These are phyloP conservation scores for Hypoxylon sp. DNA, from an alignment of 2,329 filamentous ascomycete species.

Conservation along the genomic window DNA sequence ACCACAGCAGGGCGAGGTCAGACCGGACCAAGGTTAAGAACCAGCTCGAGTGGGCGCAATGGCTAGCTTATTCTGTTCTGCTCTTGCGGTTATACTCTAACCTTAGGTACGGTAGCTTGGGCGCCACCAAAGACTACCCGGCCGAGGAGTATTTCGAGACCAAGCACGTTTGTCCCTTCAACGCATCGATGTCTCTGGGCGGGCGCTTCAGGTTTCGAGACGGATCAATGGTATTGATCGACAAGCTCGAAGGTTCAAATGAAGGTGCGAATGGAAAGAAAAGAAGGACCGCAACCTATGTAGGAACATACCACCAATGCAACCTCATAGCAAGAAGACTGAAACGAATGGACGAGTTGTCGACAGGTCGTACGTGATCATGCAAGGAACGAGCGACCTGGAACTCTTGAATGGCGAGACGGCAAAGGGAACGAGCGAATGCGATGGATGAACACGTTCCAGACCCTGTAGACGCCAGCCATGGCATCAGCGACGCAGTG, in stretches of 20 bases:
- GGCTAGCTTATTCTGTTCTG: constrained; percentile 10
- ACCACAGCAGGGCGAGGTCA: constrained; percentile 12
- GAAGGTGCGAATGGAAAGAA: constrained; percentile 32
- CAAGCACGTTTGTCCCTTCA: constrained; percentile 21
- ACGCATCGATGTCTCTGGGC: constrained; percentile 14
- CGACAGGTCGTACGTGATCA: constrained; percentile 39
- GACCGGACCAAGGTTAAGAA: constrained; percentile 15
- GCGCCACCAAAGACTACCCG: constrained; percentile 4
- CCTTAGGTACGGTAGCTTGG: constrained; percentile 11
- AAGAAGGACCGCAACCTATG: constrained; percentile 21
- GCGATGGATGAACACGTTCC: constrained; percentile 26
- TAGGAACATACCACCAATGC: constrained; percentile 18
- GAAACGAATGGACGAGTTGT: constrained; percentile 37
- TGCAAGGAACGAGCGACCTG: constrained; percentile 39
- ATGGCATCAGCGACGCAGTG: background rate
- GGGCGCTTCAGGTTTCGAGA: constrained; percentile 15
- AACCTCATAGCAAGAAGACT: constrained; percentile 16
- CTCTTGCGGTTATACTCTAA: constrained; percentile 22
- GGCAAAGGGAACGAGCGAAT: constrained; percentile 22
- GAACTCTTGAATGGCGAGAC: constrained; percentile 31
- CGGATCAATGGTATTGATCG: constrained; percentile 10
- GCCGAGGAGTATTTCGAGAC: constrained; percentile 6
- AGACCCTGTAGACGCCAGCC: constrained; percentile 31
- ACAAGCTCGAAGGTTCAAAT: constrained; percentile 13
- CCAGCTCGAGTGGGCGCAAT: constrained; percentile 16